Percentiles rank a stretch among this genome's conserved stretches.
These are phyloP conservation scores for Alternaria consortialis DNA, from an alignment of 2,329 filamentous ascomycete genomes.

Conservation along the genomic window DNA sequence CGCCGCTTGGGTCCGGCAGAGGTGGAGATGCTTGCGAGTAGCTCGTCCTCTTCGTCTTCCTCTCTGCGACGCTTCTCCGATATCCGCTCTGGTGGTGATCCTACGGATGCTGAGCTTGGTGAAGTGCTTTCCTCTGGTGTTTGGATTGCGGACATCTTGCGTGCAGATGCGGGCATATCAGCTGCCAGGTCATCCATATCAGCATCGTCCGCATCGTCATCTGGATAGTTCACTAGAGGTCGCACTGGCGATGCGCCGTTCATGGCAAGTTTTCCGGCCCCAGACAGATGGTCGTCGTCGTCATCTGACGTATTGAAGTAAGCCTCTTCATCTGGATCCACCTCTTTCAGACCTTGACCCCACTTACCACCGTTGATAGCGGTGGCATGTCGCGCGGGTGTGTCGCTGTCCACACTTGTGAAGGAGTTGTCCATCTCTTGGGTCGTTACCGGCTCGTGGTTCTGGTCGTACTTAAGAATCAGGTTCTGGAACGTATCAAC, in stretches of 20 bases:
- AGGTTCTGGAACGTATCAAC: constrained; percentile 85
- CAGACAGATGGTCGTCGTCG: constrained; percentile 69
- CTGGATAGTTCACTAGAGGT: constrained; percentile 88
- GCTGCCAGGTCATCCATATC: constrained; percentile 67
- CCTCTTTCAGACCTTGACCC: constrained; percentile 79
- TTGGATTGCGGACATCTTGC: constrained; percentile 38
- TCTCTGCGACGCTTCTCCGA: constrained; percentile 91
- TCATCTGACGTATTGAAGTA: constrained; percentile 94
- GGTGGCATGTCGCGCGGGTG: constrained; percentile 51
- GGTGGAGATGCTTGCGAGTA: constrained; percentile 76
- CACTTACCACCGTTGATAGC: constrained; percentile 65
- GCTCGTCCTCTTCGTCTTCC: constrained; percentile 90
- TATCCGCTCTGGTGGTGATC: constrained; percentile 72
- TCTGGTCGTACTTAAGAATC: constrained; percentile 80
- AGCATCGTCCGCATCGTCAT: constrained; percentile 75
- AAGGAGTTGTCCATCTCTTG: constrained; percentile 68
- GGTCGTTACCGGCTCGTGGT: constrained; percentile 66
- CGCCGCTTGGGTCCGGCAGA: constrained; percentile 56
- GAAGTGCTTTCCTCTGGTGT: constrained; percentile 35
- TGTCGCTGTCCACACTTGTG: constrained; percentile 71
- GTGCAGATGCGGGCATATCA: constrained; percentile 47
- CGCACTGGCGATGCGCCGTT: constrained; percentile 72
- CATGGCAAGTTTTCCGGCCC: constrained; percentile 50
- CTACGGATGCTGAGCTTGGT: constrained; percentile 31
- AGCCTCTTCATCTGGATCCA: constrained; percentile 86